Conservation (phyloP, 495 filamentous ascomycete genomes). For the Evernia prunastri region DNA sequence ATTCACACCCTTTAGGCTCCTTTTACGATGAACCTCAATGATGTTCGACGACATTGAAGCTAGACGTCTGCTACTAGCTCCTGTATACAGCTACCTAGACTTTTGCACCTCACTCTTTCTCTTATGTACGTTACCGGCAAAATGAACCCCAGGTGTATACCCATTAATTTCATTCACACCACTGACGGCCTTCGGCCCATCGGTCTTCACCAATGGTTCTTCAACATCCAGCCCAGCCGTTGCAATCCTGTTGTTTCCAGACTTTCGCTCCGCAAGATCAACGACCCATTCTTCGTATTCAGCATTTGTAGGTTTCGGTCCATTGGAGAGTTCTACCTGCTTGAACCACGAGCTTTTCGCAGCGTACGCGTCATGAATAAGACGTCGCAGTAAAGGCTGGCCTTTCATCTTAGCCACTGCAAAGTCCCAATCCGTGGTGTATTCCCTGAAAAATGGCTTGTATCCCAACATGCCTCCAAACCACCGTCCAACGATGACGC, state of each 20-base stretch:
- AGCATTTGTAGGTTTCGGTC: not conserved
- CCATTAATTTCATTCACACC: too few relatives aligned
- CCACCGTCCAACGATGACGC: conserved; percentile 46
- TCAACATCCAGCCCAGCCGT: not conserved
- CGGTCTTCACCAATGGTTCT: too few relatives aligned
- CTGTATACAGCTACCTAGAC: too few relatives aligned
- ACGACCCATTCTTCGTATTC: not conserved
- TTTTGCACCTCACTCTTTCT: too few relatives aligned
- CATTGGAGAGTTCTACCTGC: not conserved
- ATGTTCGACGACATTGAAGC: too few relatives aligned
- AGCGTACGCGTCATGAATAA: not conserved
- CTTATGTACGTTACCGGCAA: too few relatives aligned
- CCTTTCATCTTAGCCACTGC: conserved; percentile 42
- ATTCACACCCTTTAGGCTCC: too few relatives aligned
- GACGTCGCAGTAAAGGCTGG: conserved; percentile 31
- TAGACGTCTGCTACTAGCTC: too few relatives aligned
- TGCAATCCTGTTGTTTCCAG: not conserved
- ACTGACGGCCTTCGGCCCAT: too few relatives aligned
- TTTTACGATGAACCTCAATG: too few relatives aligned
- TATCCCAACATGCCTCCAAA: conserved; percentile 47
- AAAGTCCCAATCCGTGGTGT: conserved; percentile 47
- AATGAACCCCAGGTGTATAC: too few relatives aligned
- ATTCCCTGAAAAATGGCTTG: conserved; percentile 44
- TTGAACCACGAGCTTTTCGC: not conserved
- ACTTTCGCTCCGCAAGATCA: too few relatives aligned